Evolutionary conservation across 139 green algal genomes (phyloP), one percentile per base, ranked within the genome.

Genomic region (Ettlia oleoabundans): DNA sequence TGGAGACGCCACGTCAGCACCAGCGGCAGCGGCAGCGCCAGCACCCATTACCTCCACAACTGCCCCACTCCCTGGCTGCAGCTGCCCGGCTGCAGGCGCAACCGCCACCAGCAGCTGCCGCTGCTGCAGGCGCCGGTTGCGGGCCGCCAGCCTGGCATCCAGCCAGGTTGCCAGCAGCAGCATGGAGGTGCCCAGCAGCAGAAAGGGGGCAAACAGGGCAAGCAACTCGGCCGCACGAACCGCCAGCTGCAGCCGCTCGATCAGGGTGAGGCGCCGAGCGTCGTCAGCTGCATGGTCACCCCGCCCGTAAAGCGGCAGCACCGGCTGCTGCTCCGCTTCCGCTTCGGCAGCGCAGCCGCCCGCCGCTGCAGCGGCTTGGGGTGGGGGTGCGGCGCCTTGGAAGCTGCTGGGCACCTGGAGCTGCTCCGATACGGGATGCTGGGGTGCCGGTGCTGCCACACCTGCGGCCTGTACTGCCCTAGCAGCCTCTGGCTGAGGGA

Each of bases 141-240:
- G 66, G 66, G 24, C 41, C 5, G 32, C 37, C 26, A 40, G 55
- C 9, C 33, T 32, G 5, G 55, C 30, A 9, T 67, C 72, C 72
- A 87, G 47, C 10, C 55, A 65, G 0, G 78, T 18, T 0, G 89
- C 74, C 41, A 94, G 71, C 62, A 95, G 84, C 76, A 95, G 69
- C 75, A 95, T 74, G 18, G 78, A 43, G 4, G 84, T 41, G 18
- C 89, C 93, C 13, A 94, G 64, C 21, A 90, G 83, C 26, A 94
- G 40, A 80, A 95, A 94, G 32, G 93, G 93, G 9, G 82, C 37
- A 73, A 96, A 95, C 1, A 94, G 72, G 15, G 84, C 38, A 42
- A 93, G 2, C 13, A 96, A 87, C 52, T 91, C 88, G 13, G 82
- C 52, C 0, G 84, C 91, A 0, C 93, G 86, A 3, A 80, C 4